Conservation (phyloP, 352 stramenopile species). For the Globisporangium lucens region DNA sequence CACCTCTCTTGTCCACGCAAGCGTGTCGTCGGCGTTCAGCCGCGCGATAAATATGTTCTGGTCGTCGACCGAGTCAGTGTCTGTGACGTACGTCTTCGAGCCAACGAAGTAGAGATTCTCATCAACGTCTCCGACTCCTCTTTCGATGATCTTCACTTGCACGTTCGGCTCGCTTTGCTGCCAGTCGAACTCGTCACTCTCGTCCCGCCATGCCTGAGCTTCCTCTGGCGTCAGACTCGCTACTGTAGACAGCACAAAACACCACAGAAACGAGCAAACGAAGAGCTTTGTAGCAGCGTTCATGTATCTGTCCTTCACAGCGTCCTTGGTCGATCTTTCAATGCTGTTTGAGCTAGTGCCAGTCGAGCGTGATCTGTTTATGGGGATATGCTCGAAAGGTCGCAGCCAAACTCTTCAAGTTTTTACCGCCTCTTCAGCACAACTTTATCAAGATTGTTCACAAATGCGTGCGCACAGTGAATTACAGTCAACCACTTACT, state of each 20-base stretch:
- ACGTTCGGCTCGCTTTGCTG: conserved; percentile 30
- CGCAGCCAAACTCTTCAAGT: background rate
- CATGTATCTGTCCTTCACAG: background rate
- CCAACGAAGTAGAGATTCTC: conserved; percentile 67
- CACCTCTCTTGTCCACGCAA: conserved; percentile 57
- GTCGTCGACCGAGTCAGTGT: conserved; percentile 21
- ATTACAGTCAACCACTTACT: background rate
- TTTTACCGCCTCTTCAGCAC: background rate
- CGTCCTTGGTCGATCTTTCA: background rate
- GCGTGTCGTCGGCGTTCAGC: conserved; percentile 36
- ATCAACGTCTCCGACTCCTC: conserved; percentile 29
- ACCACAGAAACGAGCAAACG: conserved; percentile 8
- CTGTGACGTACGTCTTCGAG: conserved; percentile 32
- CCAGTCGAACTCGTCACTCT: conserved; percentile 53
- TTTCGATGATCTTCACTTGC: conserved; percentile 36
- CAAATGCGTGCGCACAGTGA: background rate
- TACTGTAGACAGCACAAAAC: background rate
- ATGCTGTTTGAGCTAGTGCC: background rate
- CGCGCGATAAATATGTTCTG: conserved; percentile 56
- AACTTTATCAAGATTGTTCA: background rate
- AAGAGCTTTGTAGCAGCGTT: conserved; percentile 2
- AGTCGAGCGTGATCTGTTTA: background rate
- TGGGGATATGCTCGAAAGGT: conserved; percentile 1
- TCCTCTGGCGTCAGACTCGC: conserved; percentile 29
- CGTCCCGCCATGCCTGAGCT: conserved; percentile 36